Base-by-base conservation (phyloP, 768 basidiomycete species). In the Lyophyllum decastes region DNA sequence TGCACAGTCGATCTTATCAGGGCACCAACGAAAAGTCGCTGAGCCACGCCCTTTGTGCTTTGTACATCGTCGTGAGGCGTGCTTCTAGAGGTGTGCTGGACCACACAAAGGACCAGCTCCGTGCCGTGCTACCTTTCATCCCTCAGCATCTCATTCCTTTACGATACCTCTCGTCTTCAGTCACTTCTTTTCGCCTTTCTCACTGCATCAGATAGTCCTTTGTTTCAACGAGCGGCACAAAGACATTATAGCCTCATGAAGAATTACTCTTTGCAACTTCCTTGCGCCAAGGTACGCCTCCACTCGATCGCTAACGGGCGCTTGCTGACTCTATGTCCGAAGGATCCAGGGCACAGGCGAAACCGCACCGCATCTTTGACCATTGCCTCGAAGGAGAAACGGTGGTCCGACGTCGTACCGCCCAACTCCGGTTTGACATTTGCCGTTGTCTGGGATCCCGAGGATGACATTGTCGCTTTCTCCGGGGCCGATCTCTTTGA, bases 391-490 rank as follows among this genome's bases (percentile, higher is more conserved):
- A 35, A 43, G 7, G 66, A 66, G 21, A 62, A 73, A 11, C 78
- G 82, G 34, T 86, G 83, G 85, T 85, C 84, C 14, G 79, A 84
- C 26, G 69, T 85, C 46, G 73, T 84, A 6, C 83, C 84, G 17
- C 82, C 85, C 4, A 79, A 82, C 53, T 72, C 80, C 25, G 83
- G 78, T 2, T 71, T 86, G 59, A 83, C 79, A 2, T 87, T 87
- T 61, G 85, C 82, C 4, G 82, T 83, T 6, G 66, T 86, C 30
- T 87, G 81, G 81, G 83, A 85, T 57, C 79, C 81, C 1, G 78
- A 80, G 0, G 79, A 84, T 6, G 85, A 82, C 33, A 76, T 85
- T 61, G 74, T 86, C 58, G 78, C 79, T 30, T 86, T 87, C 65
- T 84, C 83, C 1, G 81, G 78, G 25, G 76, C 81, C 25, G 69